Evolutionary conservation across 108 stramenopile genomes (phyloP).

Genomic region (Pelagomonas calceolata): DNA sequence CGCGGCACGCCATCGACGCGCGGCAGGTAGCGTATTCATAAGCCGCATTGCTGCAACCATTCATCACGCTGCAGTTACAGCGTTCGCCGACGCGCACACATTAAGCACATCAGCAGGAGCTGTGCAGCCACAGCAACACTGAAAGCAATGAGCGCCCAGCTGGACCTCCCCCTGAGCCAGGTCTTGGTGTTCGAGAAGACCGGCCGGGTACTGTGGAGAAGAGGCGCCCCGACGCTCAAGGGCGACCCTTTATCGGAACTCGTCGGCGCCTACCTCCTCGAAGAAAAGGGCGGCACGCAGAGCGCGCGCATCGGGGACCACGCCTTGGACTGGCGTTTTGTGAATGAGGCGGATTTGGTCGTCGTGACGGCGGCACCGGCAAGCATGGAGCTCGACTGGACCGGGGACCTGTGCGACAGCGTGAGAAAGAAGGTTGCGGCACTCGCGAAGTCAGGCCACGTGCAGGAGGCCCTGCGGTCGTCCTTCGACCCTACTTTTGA

Average conservation of each 20-base stretch:
- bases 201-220: slow-evolving; percentile 33
- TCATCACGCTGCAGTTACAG: too few relatives aligned
- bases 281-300: slow-evolving; percentile 28
- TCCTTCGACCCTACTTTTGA: slow-evolving; percentile 19
- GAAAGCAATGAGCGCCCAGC: too few relatives aligned
- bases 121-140: too few relatives aligned
- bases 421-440: not conserved
- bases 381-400: not conserved
- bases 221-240: slow-evolving; percentile 26
- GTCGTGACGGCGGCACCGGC: not conserved
- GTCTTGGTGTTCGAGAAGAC: slow-evolving; percentile 29
- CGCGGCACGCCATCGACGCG: too few relatives aligned
- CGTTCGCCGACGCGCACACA: too few relatives aligned
- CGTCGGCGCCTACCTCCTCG: slow-evolving; percentile 32
- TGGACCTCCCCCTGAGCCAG: slow-evolving; percentile 17
- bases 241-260: slow-evolving; percentile 35
- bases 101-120: too few relatives aligned
- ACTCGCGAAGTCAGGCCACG: not conserved
- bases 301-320: slow-evolving; percentile 31
- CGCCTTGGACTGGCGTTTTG: slow-evolving; percentile 22
- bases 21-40: too few relatives aligned
- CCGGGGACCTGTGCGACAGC: slow-evolving; percentile 9
- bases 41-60: too few relatives aligned
- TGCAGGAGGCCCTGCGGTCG: slow-evolving; percentile 8
- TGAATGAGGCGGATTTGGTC: slow-evolving; percentile 23